Percentiles rank a stretch among this genome's conserved stretches.
These are phyloP conservation scores for Penicillium tannophilum DNA, from an alignment of 495 filamentous ascomycete genomes.

Conservation along the genomic window DNA sequence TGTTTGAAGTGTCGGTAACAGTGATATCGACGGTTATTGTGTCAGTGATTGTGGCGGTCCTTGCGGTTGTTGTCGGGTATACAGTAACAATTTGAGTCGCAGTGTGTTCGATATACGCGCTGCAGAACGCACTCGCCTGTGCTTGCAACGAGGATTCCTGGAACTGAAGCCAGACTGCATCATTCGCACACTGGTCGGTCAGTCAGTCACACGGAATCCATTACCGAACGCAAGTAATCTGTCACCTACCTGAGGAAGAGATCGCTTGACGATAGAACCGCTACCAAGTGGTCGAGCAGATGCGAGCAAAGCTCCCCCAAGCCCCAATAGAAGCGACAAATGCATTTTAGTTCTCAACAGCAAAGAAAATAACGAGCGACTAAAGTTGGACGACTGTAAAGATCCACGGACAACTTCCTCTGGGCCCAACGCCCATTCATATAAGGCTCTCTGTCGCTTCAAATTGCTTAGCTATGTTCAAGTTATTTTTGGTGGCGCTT, in stretches of 20 bases:
- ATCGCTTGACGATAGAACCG: background rate
- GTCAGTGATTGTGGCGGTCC: background rate
- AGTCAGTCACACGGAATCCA: background rate
- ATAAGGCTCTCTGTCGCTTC: background rate
- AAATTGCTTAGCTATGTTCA: background rate
- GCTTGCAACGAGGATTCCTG: background rate
- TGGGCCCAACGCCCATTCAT: background rate
- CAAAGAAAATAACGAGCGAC: background rate
- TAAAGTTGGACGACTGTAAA: background rate
- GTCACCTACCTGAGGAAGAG: background rate
- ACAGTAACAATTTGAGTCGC: background rate
- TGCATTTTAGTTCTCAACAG: background rate
- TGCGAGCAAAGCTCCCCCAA: background rate
- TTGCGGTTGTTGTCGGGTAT: background rate
- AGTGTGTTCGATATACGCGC: background rate
- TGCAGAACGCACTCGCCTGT: background rate
- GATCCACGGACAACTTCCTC: background rate
- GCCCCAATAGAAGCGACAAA: background rate
- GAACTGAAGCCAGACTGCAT: background rate
- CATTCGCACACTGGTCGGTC: constrained; percentile 1
- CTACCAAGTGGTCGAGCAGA: background rate
- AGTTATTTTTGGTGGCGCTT: background rate
- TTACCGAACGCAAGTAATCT: background rate
- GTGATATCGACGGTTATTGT: background rate
- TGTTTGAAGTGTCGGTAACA: background rate